Percentiles rank a stretch among this genome's conserved stretches.
Conservation (phyloP, 2,329 filamentous ascomycete genomes). For the Exophiala sp. region DNA sequence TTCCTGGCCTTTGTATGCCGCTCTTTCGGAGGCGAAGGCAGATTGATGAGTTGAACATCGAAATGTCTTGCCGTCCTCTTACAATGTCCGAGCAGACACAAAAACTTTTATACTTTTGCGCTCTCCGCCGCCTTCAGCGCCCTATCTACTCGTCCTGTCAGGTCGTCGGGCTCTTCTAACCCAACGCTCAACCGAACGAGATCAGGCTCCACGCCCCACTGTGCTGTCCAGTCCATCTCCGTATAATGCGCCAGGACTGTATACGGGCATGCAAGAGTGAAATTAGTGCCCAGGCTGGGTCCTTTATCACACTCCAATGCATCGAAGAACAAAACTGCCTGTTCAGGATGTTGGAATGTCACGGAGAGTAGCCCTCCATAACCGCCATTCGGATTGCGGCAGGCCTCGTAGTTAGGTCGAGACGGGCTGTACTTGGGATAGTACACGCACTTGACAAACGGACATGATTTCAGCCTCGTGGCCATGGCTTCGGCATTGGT, state of each 20-base stretch:
- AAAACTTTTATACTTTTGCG: conserved; percentile 4
- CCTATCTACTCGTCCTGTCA: conserved; percentile 61
- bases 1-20: neutral
- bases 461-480: conserved; percentile 61
- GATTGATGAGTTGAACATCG: conserved; percentile 19
- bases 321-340: conserved; percentile 82
- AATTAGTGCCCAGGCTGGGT: conserved; percentile 93
- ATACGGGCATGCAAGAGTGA: conserved; percentile 87
- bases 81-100: neutral
- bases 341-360: conserved; percentile 66
- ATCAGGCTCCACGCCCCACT: conserved; percentile 78
- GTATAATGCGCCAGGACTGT: conserved; percentile 86
- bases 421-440: conserved; percentile 80
- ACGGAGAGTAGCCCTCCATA: conserved; percentile 89
- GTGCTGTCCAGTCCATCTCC: conserved; percentile 78
- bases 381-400: conserved; percentile 68
- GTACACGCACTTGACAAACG: conserved; percentile 70
- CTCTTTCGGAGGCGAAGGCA: neutral
- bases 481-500: conserved; percentile 79
- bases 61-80: neutral
- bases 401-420: conserved; percentile 71
- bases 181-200: conserved; percentile 86
- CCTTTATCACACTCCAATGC: conserved; percentile 84
- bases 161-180: conserved; percentile 69
- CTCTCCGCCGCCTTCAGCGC: conserved; percentile 60